Percentiles rank a stretch among this genome's conserved stretches.
Conservation (phyloP, 140 eudicot species). For the Bidens hawaiensis region DNA sequence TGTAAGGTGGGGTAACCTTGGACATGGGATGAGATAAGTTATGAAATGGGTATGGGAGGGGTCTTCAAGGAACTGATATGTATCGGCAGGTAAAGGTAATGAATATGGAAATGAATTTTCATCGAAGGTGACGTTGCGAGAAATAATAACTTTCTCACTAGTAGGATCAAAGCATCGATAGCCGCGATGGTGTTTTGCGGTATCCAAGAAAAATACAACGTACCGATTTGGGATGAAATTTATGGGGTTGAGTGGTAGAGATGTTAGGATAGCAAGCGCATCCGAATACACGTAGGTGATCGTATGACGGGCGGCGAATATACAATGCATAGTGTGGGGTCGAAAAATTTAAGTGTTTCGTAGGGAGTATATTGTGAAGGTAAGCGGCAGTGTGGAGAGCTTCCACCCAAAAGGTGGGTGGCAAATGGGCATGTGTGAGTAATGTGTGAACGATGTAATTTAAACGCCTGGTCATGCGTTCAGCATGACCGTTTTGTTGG, state of each 20-base stretch:
- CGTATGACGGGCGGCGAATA: not conserved
- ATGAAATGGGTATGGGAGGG: too few species aligned
- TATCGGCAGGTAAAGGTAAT: too few species aligned
- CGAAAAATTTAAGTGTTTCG: not conserved
- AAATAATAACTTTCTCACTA: not conserved
- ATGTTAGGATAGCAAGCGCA: not conserved
- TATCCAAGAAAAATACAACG: not conserved
- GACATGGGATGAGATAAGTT: too few species aligned
- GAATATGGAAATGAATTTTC: not conserved
- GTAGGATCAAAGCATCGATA: not conserved
- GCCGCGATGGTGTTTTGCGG: not conserved
- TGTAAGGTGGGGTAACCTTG: too few species aligned
- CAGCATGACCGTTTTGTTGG: too few species aligned
- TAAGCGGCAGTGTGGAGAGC: too few species aligned
- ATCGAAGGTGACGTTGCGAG: not conserved
- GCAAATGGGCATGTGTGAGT: not conserved
- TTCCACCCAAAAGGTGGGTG: too few species aligned
- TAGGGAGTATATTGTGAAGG: too few species aligned
- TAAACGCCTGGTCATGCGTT: too few species aligned
- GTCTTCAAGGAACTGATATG: too few species aligned
- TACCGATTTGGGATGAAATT: not conserved
- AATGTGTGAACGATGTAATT: not conserved
- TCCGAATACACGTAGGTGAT: too few species aligned
- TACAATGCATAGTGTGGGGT: not conserved
- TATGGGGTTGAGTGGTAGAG: not conserved